These are phyloP conservation scores for Pittosporum tobira DNA, from an alignment of 129 eudicot species.

Conservation along the genomic window DNA sequence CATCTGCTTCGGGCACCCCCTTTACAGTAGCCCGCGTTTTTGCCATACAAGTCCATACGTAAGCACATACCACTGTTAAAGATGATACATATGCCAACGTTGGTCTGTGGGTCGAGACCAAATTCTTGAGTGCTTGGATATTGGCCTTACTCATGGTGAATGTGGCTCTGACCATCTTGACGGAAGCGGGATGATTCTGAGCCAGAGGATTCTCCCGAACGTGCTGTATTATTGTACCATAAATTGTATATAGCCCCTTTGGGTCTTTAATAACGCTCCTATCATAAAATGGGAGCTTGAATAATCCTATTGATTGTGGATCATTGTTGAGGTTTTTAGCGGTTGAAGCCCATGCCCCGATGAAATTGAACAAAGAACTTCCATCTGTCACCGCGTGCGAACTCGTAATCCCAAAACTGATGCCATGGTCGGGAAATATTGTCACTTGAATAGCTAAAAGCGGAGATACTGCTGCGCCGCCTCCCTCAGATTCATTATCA, in stretches of 20 bases:
- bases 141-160: conserved; percentile 11
- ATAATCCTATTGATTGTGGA: no score
- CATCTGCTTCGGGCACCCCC: conserved; percentile 10
- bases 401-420: conserved; percentile 32
- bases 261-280: background rate
- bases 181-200: no score
- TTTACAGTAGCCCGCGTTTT: conserved; percentile 12
- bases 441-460: conserved; percentile 33
- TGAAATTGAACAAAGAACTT: conserved; percentile 17
- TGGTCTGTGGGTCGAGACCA: conserved; percentile 20
- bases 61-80: conserved; percentile 22
- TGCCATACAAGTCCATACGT: conserved; percentile 37
- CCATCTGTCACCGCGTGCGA: conserved; percentile 35
- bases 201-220: no score
- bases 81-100: conserved; percentile 25
- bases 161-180: conserved; percentile 24
- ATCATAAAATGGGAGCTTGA: conserved; percentile 1
- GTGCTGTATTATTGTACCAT: background rate
- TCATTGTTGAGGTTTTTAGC: conserved; percentile 5
- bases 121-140: conserved; percentile 26
- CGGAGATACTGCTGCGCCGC: conserved; percentile 3
- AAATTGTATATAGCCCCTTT: background rate
- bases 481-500: background rate
- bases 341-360: conserved; percentile 38
- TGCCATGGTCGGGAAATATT: conserved; percentile 28